Conservation (phyloP, 2,329 filamentous ascomycete species). For the Ampelomyces quisqualis region DNA sequence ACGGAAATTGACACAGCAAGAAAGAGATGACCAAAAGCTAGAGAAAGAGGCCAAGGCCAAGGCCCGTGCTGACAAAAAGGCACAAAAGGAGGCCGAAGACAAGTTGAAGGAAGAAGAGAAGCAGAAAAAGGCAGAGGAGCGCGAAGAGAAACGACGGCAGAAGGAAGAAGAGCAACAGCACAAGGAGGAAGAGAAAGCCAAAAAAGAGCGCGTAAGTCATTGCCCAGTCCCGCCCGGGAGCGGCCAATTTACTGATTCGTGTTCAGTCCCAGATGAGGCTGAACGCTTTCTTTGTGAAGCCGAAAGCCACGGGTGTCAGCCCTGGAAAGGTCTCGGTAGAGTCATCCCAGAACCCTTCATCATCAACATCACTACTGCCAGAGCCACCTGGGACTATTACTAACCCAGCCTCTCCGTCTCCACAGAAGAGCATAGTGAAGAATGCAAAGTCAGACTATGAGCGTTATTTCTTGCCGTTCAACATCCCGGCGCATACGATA, state of each 20-base stretch:
- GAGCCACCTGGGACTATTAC: constrained; percentile 20
- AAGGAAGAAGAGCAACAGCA: constrained; percentile 52
- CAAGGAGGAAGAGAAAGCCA: constrained; percentile 43
- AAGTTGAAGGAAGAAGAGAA: constrained; percentile 41
- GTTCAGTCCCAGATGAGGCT: constrained; percentile 45
- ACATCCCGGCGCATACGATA: constrained; percentile 70
- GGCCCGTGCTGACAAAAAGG: constrained; percentile 39
- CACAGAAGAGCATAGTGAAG: constrained; percentile 35
- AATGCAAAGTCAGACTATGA: constrained; percentile 49
- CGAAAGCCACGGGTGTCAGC: constrained; percentile 38
- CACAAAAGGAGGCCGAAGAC: constrained; percentile 39
- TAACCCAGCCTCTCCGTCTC: constrained; percentile 35
- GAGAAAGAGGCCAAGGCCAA: constrained; percentile 45
- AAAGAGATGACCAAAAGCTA: constrained; percentile 44
- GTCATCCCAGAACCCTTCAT: constrained; percentile 34
- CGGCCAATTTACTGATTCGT: constrained; percentile 20
- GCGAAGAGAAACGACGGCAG: constrained; percentile 45
- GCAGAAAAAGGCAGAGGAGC: constrained; percentile 38
- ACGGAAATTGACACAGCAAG: constrained; percentile 46
- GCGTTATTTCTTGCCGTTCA: constrained; percentile 78
- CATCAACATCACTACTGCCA: constrained; percentile 29
- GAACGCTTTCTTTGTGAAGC: constrained; percentile 50
- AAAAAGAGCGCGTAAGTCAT: constrained; percentile 44
- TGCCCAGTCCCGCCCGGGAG: constrained; percentile 1
- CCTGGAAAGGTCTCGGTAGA: constrained; percentile 33